Conservation (phyloP, 108 stramenopile genomes). For the Phaeodactylum tricornutum region DNA sequence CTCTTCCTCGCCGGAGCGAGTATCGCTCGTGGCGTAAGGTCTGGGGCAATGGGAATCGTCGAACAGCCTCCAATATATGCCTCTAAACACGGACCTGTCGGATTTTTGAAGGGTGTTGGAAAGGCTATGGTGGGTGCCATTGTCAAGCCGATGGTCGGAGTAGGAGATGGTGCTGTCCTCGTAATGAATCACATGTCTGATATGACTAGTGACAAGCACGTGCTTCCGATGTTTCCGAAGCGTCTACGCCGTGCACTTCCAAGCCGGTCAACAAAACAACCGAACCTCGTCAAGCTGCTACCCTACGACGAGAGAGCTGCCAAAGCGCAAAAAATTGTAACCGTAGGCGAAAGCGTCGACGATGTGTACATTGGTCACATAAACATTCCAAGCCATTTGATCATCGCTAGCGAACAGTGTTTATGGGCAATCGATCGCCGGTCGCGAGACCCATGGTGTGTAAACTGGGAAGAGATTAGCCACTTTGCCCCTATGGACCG, state of each 20-base stretch:
- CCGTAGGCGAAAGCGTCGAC: conserved; percentile 55
- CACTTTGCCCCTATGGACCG: conserved; percentile 36
- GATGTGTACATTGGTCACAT: conserved; percentile 73
- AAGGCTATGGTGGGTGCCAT: conserved; percentile 64
- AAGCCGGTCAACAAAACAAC: conserved; percentile 24
- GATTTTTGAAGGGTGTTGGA: conserved; percentile 66
- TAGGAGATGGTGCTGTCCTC: conserved; percentile 71
- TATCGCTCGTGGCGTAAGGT: conserved; percentile 47
- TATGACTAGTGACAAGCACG: conserved; percentile 48
- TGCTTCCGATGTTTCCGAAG: conserved; percentile 44
- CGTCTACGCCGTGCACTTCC: conserved; percentile 60
- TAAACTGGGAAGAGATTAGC: conserved; percentile 69
- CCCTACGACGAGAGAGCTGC: conserved; percentile 67
- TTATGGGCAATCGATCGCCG: conserved; percentile 52
- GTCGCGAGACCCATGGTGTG: conserved; percentile 52
- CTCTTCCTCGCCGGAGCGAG: conserved; percentile 54
- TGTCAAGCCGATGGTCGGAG: conserved; percentile 71
- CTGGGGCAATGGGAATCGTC: conserved; percentile 59
- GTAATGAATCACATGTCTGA: conserved; percentile 83
- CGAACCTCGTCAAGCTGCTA: conserved; percentile 32
- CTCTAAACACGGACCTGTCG: conserved; percentile 60
- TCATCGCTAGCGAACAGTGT: conserved; percentile 60
- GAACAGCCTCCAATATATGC: conserved; percentile 65
- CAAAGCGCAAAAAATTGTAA: conserved; percentile 70
- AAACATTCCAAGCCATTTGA: conserved; percentile 44